phyloP scores from a whole-genome alignment of 306 rosid species.

The Coriaria nepalensis region DNA sequence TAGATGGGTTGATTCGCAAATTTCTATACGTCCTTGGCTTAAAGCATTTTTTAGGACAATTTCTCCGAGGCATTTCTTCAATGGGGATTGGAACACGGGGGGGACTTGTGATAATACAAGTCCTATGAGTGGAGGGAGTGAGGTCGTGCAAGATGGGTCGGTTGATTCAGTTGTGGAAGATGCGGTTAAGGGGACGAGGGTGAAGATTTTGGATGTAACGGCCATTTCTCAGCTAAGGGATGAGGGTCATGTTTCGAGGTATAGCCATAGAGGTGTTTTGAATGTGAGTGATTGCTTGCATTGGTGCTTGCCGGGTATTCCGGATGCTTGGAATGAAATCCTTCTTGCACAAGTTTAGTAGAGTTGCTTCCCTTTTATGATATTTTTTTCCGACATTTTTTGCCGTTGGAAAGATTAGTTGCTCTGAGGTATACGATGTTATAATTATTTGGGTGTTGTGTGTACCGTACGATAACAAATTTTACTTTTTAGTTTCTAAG shows the following conservation, averaged over 20 bases:
- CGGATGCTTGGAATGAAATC: slow-evolving; percentile 91
- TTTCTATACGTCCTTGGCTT: slow-evolving; percentile 46
- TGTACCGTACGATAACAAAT: too few relatives aligned
- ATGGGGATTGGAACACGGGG: slow-evolving; percentile 93
- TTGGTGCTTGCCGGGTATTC: slow-evolving; percentile 92
- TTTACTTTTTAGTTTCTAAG: too few relatives aligned
- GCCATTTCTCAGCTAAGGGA: slow-evolving; percentile 78
- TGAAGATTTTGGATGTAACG: slow-evolving; percentile 65
- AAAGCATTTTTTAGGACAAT: slow-evolving; percentile 77
- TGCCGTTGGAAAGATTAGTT: not conserved
- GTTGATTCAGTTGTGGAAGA: slow-evolving; percentile 39
- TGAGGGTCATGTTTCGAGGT: slow-evolving; percentile 83
- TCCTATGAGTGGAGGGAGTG: slow-evolving; percentile 56
- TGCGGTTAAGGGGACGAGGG: slow-evolving; percentile 72
- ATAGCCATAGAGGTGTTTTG: slow-evolving; percentile 38
- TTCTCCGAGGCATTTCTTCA: slow-evolving; percentile 72
- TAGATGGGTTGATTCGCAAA: slow-evolving; percentile 70
- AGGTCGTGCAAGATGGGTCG: slow-evolving; percentile 50
- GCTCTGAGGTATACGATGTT: not conserved
- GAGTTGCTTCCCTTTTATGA: not conserved
- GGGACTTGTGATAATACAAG: slow-evolving; percentile 63
- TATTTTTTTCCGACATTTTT: not conserved
- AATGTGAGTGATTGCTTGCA: slow-evolving; percentile 75
- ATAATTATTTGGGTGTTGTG: not conserved
- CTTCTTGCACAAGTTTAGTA: slow-evolving; percentile 61